Conservation (phyloP, 768 basidiomycete genomes). For the Boletus eberwhitei region DNA sequence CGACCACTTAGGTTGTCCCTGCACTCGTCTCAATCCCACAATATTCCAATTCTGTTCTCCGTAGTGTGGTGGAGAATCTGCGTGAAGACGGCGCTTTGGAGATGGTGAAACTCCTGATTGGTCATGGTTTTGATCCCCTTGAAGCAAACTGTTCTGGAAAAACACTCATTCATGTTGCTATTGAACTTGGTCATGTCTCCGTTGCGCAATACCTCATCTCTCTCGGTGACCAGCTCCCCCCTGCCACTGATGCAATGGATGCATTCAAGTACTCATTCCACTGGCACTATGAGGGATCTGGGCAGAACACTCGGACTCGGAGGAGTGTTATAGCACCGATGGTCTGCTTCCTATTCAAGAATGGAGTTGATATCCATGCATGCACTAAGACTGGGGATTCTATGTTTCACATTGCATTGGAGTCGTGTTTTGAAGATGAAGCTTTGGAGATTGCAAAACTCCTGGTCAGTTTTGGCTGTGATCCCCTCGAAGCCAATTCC, state of each 20-base stretch:
- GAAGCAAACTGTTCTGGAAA: background rate
- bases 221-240: background rate
- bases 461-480: background rate
- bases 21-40: background rate
- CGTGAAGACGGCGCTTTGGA: background rate
- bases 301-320: no score
- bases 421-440: no score
- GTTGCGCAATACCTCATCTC: background rate
- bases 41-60: background rate
- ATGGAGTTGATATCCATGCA: background rate
- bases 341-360: background rate
- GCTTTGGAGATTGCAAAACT: no score
- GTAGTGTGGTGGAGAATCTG: background rate
- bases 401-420: background rate
- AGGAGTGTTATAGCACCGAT: no score
- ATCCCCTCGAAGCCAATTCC: background rate
- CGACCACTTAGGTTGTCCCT: background rate
- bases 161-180: background rate
- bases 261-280: no score
- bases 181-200: background rate
- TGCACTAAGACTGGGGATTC: background rate
- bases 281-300: no score
- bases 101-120: background rate
- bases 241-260: no score
- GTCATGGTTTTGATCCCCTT: background rate